phyloP scores from a whole-genome alignment of 2,329 filamentous ascomycete genomes.

The Aspergillus phoenicis region DNA sequence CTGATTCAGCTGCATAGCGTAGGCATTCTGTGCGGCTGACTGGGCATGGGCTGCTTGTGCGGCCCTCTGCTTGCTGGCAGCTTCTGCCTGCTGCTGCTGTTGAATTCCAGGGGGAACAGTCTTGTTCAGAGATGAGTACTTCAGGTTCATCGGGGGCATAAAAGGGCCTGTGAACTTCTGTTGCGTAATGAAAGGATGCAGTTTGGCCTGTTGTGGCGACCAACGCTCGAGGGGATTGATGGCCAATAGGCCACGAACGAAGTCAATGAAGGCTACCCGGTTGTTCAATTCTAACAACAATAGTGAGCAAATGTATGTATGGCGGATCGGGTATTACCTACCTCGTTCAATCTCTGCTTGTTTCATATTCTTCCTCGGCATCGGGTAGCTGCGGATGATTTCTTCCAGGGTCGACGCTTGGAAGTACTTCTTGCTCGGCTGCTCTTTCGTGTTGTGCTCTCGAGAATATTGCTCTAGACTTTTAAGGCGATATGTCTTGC shows the following conservation, averaged over 20 bases:
- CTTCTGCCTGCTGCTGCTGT: constrained; percentile 93
- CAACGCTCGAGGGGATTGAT: constrained; percentile 96
- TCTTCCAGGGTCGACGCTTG: constrained; percentile 90
- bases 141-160: constrained; percentile 94
- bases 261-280: constrained; percentile 95
- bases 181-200: constrained; percentile 98
- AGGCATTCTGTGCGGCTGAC: constrained; percentile 67
- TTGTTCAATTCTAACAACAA: constrained; percentile 87
- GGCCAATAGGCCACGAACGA: constrained; percentile 87
- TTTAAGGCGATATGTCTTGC: constrained; percentile 88
- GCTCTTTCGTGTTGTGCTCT: constrained; percentile 94
- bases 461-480: constrained; percentile 97
- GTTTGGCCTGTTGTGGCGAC: constrained; percentile 95
- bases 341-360: constrained; percentile 93
- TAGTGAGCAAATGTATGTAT: constrained; percentile 21
- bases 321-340: constrained; percentile 40
- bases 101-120: constrained; percentile 91
- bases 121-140: constrained; percentile 79
- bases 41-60: constrained; percentile 67
- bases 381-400: constrained; percentile 96
- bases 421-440: constrained; percentile 99
- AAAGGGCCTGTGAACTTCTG: constrained; percentile 96
- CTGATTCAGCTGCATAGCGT: constrained; percentile 64
- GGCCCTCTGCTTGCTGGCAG: constrained; percentile 87
- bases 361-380: constrained; percentile 99